phyloP scores from a whole-genome alignment of 768 basidiomycete species.

The Suillus ampliporus region DNA sequence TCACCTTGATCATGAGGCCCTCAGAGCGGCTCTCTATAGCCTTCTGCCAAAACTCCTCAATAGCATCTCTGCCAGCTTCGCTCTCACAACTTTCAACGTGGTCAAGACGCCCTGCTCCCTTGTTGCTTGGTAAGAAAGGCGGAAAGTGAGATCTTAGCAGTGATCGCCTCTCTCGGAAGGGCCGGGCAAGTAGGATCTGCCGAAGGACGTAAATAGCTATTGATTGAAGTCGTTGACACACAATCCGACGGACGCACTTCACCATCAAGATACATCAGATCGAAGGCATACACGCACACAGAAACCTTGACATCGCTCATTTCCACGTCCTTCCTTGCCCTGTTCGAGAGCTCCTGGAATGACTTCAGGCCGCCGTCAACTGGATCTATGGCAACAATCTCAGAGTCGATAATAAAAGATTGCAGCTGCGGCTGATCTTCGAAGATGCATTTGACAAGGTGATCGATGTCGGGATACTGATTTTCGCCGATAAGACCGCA shows the following conservation, averaged over 20 bases:
- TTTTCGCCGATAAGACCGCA: constrained; percentile 21
- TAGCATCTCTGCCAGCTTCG: constrained; percentile 58
- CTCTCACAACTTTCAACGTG: constrained; percentile 80
- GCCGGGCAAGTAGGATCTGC: constrained; percentile 68
- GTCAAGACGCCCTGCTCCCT: constrained; percentile 61
- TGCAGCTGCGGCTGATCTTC: constrained; percentile 43
- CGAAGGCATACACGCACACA: constrained; percentile 88
- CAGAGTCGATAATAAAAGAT: constrained; percentile 85
- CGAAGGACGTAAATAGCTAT: constrained; percentile 14
- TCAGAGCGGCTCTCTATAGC: constrained; percentile 82
- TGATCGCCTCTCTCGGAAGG: constrained; percentile 73
- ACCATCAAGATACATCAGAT: constrained; percentile 86
- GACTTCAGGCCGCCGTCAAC: constrained; percentile 65
- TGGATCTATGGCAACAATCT: constrained; percentile 84
- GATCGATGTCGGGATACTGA: constrained; percentile 84
- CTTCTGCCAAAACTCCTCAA: constrained; percentile 78
- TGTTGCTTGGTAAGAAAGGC: constrained; percentile 49
- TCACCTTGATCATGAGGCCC: constrained; percentile 92
- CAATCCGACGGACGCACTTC: constrained; percentile 53
- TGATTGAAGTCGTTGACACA: constrained; percentile 1
- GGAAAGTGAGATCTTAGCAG: constrained; percentile 71
- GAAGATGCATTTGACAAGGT: constrained; percentile 60
- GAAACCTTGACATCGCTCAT: constrained; percentile 75
- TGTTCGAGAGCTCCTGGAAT: constrained; percentile 87
- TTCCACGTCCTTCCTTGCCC: constrained; percentile 83